A percentile compares a stretch with the other conserved stretches of the same genome.
Conservation (phyloP, 2,329 filamentous ascomycete genomes). For the Daldinia sp. region DNA sequence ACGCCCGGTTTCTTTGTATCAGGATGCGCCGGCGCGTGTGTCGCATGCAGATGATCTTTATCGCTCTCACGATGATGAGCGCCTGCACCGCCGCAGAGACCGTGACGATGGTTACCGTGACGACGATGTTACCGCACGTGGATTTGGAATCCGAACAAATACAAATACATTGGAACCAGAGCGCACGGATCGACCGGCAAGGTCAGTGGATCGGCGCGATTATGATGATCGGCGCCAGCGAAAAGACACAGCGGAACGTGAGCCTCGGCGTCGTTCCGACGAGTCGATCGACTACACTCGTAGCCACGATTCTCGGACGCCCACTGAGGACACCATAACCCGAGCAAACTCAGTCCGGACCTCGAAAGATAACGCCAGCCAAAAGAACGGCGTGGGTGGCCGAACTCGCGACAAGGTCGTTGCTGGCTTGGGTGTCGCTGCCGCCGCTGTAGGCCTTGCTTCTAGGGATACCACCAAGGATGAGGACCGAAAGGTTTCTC, state of each 20-base stretch:
- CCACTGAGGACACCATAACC: conserved; percentile 35
- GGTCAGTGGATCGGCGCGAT: conserved; percentile 45
- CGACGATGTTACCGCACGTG: conserved; percentile 56
- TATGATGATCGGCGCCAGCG: conserved; percentile 55
- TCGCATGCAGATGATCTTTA: conserved; percentile 59
- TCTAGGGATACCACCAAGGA: conserved; percentile 53
- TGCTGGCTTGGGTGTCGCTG: conserved; percentile 57
- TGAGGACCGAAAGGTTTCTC: conserved; percentile 44
- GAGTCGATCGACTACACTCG: conserved; percentile 42
- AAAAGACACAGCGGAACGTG: conserved; percentile 46
- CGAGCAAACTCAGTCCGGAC: conserved; percentile 43
- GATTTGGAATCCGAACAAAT: conserved; percentile 62
- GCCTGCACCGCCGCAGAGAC: conserved; percentile 53
- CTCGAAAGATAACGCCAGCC: conserved; percentile 46
- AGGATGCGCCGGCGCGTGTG: conserved; percentile 56
- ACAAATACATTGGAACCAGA: conserved; percentile 45
- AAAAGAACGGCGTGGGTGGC: conserved; percentile 50
- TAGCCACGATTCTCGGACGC: conserved; percentile 36
- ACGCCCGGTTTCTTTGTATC: conserved; percentile 62
- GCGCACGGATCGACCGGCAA: conserved; percentile 45
- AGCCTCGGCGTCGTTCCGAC: conserved; percentile 43
- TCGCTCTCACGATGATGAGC: conserved; percentile 58
- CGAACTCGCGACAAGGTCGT: conserved; percentile 59
- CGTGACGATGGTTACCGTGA: conserved; percentile 57
- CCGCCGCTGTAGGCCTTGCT: conserved; percentile 56